Evolutionary conservation across 345 rosid species (phyloP).

Genomic region (Syzygium jambos): DNA sequence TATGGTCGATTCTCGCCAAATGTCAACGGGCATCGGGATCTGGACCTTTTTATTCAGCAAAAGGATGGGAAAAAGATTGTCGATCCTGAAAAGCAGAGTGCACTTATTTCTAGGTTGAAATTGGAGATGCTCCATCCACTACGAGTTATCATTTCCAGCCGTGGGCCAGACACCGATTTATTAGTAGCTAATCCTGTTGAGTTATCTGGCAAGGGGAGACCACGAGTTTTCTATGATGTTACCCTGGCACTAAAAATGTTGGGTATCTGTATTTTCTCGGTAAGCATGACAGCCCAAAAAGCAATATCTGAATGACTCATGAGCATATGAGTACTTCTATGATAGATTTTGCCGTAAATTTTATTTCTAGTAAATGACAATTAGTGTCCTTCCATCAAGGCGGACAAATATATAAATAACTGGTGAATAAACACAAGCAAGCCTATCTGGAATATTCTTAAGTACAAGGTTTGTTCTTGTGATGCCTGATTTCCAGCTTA

Average conservation of each 20-base stretch:
- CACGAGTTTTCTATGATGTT: slow-evolving; percentile 76
- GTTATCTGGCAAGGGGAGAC: slow-evolving; percentile 76
- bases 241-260: slow-evolving; percentile 63
- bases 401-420: not conserved
- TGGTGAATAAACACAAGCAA: not conserved
- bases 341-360: not conserved
- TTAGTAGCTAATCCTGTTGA: slow-evolving; percentile 87
- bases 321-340: not conserved
- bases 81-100: slow-evolving; percentile 52
- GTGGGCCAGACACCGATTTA: slow-evolving; percentile 80
- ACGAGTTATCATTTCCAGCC: slow-evolving; percentile 56
- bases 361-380: not conserved
- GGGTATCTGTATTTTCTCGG: slow-evolving; percentile 78
- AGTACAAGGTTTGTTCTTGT: not conserved
- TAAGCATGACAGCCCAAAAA: slow-evolving; percentile 15
- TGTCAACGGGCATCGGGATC: slow-evolving; percentile 41
- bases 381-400: not conserved
- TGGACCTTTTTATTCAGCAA: slow-evolving; percentile 76
- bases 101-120: slow-evolving; percentile 44
- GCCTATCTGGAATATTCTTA: not conserved
- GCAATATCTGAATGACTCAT: not conserved
- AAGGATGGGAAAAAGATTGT: slow-evolving; percentile 66
- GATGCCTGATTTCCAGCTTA: not conserved
- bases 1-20: slow-evolving; percentile 63
- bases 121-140: slow-evolving; percentile 81